A percentile compares a stretch with the other conserved stretches of the same genome.
phyloP scores from a whole-genome alignment of 2,329 filamentous ascomycete species.

The Penicillium freii region DNA sequence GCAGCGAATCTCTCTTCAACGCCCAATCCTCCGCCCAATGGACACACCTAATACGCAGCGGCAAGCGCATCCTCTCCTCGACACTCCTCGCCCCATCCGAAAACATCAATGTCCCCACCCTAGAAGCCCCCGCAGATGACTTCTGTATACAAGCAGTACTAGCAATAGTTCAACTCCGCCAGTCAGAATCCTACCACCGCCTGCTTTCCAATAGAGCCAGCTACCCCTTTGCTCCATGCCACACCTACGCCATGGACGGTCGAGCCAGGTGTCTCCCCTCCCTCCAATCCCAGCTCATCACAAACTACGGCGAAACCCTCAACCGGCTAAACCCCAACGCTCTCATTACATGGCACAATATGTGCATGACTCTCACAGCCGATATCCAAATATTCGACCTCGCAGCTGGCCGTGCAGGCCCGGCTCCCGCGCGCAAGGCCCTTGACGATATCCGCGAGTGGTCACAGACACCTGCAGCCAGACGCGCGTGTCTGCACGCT shows the following conservation, averaged over 20 bases:
- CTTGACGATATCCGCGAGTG: constrained; percentile 52
- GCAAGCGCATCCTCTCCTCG: constrained; percentile 35
- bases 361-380: constrained; percentile 53
- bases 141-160: constrained; percentile 40
- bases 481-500: constrained; percentile 52
- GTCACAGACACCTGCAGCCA: constrained; percentile 51
- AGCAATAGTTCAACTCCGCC: constrained; percentile 42
- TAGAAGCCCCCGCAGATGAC: constrained; percentile 35
- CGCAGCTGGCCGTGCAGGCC: constrained; percentile 51
- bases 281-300: constrained; percentile 33
- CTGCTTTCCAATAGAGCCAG: constrained; percentile 40
- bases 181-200: constrained; percentile 46
- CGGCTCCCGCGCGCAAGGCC: constrained; percentile 48
- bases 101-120: constrained; percentile 33
- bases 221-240: constrained; percentile 44
- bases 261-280: constrained; percentile 43
- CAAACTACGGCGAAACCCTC: constrained; percentile 43
- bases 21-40: constrained; percentile 40
- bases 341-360: constrained; percentile 53
- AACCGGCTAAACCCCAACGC: constrained; percentile 50
- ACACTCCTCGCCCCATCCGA: constrained; percentile 38
- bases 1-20: constrained; percentile 47
- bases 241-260: constrained; percentile 50
- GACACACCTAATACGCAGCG: constrained; percentile 38
- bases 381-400: constrained; percentile 55